Conservation (phyloP, 495 filamentous ascomycete genomes). For the Podospora pseudocomata region DNA sequence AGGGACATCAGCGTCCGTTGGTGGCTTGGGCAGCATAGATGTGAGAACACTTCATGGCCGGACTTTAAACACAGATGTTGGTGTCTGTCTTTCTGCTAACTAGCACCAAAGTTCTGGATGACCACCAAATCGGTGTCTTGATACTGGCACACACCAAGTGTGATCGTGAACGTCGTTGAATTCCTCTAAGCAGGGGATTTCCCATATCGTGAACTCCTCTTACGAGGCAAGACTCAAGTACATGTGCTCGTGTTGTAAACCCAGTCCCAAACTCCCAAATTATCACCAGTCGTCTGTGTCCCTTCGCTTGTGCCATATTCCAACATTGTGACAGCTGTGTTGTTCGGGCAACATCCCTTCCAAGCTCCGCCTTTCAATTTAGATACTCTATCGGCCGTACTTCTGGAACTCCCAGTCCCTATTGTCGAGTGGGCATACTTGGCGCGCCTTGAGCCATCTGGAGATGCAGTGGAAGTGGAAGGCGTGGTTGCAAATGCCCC, state of each 20-base stretch:
- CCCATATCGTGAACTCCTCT: neutral
- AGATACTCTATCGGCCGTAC: slow-evolving; percentile 62
- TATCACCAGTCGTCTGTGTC: neutral
- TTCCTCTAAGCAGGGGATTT: neutral
- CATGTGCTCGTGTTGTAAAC: neutral
- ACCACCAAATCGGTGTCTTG: no score
- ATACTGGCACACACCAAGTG: neutral
- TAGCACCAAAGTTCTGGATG: no score
- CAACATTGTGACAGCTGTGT: neutral
- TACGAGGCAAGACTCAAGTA: neutral
- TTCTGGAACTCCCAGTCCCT: slow-evolving; percentile 99
- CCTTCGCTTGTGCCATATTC: neutral
- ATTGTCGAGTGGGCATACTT: slow-evolving; percentile 97
- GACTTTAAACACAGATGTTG: no score
- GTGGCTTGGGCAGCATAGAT: no score
- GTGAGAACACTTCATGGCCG: no score
- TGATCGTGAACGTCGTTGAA: neutral
- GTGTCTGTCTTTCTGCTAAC: no score
- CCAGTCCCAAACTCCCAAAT: neutral
- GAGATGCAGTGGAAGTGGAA: slow-evolving; percentile 99
- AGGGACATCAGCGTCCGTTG: no score
- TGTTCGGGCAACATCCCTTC: neutral
- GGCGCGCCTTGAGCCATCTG: slow-evolving; percentile 98
- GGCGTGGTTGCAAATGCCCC: slow-evolving; percentile 99
- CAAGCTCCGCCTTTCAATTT: neutral